Conservation (phyloP, 2,329 filamentous ascomycete species). For the Biscogniauxia marginata region DNA sequence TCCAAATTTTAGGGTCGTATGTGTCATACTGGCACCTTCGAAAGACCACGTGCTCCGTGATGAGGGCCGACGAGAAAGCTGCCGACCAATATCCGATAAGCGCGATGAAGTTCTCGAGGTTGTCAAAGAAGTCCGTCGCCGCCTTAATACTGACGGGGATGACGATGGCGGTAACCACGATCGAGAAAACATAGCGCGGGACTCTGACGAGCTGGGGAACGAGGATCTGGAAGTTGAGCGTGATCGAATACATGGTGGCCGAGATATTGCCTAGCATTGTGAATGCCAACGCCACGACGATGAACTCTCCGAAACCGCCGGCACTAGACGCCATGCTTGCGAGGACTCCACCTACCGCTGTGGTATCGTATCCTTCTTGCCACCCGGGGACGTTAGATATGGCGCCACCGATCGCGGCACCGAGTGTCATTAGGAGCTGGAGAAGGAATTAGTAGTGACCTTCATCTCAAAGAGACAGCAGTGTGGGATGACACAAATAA, state of each 20-base stretch:
- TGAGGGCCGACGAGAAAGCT: conserved; percentile 51
- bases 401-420: conserved; percentile 63
- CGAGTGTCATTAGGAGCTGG: conserved; percentile 59
- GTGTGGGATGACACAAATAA: conserved; percentile 35
- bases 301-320: conserved; percentile 61
- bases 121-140: conserved; percentile 55
- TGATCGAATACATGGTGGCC: conserved; percentile 60
- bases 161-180: conserved; percentile 57
- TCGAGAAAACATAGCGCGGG: conserved; percentile 56
- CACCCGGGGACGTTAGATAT: conserved; percentile 53
- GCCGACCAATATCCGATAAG: conserved; percentile 60
- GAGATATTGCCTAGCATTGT: conserved; percentile 59
- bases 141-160: conserved; percentile 59
- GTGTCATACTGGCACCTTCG: conserved; percentile 33
- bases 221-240: conserved; percentile 64
- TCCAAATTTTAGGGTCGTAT: conserved; percentile 39
- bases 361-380: conserved; percentile 51
- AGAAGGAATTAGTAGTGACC: background rate
- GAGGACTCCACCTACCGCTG: conserved; percentile 57
- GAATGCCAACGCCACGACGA: conserved; percentile 57
- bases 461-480: conserved; percentile 42
- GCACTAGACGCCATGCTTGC: conserved; percentile 57
- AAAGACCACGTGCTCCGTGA: conserved; percentile 40
- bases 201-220: conserved; percentile 54
- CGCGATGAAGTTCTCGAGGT: conserved; percentile 55